These are phyloP conservation scores for Cicer cuneatum DNA, from an alignment of 306 rosid species.

Conservation along the genomic window DNA sequence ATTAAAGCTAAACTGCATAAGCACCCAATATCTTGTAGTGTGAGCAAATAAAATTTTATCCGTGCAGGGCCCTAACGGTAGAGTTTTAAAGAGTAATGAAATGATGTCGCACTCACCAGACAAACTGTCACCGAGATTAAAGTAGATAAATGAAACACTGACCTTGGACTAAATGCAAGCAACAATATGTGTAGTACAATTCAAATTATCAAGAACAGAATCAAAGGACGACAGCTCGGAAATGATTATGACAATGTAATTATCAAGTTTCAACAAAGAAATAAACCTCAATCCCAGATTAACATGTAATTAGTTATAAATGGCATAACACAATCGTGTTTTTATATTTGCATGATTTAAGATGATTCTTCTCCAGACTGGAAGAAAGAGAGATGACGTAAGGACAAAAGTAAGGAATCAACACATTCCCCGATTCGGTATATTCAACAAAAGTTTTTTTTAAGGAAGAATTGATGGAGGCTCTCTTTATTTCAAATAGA, in stretches of 20 bases:
- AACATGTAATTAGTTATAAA: slow-evolving; percentile 8
- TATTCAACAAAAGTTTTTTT: background rate
- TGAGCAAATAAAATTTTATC: slow-evolving; percentile 7
- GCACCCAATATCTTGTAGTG: slow-evolving; percentile 24
- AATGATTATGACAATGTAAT: background rate
- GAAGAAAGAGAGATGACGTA: background rate
- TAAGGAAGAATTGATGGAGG: background rate
- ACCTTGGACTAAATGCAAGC: slow-evolving; percentile 22
- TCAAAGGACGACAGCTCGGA: background rate
- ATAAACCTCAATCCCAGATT: background rate
- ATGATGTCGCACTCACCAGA: slow-evolving; percentile 19
- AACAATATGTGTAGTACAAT: background rate
- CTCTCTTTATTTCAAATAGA: slow-evolving; percentile 6
- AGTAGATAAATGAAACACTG: slow-evolving; percentile 17
- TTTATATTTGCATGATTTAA: slow-evolving; percentile 13
- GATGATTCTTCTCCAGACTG: background rate
- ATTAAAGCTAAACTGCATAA: slow-evolving; percentile 23
- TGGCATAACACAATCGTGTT: background rate
- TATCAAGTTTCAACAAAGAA: background rate
- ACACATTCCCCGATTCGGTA: background rate
- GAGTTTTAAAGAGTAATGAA: slow-evolving; percentile 27
- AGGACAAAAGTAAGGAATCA: slow-evolving; percentile 10
- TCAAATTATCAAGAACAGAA: slow-evolving; percentile 17
- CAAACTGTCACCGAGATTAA: background rate
- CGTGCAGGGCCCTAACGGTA: slow-evolving; percentile 13